These are phyloP conservation scores for Oropetium thomaeum DNA, from an alignment of 176 grass and related monocot genomes.

Conservation along the genomic window DNA sequence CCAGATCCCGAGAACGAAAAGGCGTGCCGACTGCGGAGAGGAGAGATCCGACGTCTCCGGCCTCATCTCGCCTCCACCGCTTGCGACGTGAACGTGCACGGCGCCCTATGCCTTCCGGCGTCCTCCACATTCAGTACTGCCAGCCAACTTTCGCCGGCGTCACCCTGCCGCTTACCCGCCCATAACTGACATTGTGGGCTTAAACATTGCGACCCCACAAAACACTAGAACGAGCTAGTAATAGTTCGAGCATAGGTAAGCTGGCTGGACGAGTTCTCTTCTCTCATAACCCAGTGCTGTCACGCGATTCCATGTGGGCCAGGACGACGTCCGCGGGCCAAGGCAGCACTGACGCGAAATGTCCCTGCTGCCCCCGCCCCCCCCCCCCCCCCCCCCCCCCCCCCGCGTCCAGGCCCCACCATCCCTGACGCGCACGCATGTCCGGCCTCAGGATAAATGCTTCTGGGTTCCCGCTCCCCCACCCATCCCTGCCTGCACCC, in stretches of 20 bases:
- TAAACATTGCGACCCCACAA: rapidly evolving
- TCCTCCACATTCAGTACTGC: background rate
- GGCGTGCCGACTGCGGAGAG: background rate
- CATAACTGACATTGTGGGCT: rapidly evolving
- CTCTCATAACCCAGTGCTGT: background rate
- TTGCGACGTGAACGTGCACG: slow-evolving; percentile 8
- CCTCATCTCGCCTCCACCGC: background rate
- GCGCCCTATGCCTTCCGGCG: background rate
- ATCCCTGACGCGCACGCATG: background rate
- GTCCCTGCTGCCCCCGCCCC: slow-evolving; percentile 4
- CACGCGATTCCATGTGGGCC: slow-evolving; percentile 22
- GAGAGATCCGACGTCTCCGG: background rate
- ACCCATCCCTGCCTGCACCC: background rate
- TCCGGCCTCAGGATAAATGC: slow-evolving; percentile 8
- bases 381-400: slow-evolving; percentile 45
- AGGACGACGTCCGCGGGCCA: background rate
- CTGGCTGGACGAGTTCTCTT: background rate
- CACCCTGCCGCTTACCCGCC: rapidly evolving
- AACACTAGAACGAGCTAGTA: rapidly evolving
- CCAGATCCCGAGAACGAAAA: background rate
- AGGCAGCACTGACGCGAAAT: background rate
- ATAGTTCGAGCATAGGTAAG: rapidly evolving
- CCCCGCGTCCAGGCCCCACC: background rate
- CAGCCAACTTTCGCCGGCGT: background rate
- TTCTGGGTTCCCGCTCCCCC: background rate